Evolutionary conservation across 371 early-diverging fungal species (phyloP).

Genomic region (Apophysomyces ossiformis): DNA sequence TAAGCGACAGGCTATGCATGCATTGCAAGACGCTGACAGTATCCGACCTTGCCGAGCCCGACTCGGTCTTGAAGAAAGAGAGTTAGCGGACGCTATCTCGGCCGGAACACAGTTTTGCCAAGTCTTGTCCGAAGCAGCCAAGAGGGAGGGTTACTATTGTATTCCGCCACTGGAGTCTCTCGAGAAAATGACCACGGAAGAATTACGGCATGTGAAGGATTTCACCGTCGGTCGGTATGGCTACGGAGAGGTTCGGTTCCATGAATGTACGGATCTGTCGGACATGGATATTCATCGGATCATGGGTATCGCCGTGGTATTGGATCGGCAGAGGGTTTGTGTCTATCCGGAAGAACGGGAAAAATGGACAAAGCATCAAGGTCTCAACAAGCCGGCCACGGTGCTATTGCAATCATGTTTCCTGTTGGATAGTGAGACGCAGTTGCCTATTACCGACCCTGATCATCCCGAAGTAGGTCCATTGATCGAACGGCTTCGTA

Average conservation of each 20-base stretch:
- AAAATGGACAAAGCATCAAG: constrained; percentile 83
- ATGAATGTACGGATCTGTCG: constrained; percentile 82
- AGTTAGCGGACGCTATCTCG: neutral
- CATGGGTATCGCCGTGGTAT: constrained; percentile 78
- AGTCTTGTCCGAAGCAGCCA: constrained; percentile 3
- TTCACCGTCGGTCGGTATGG: constrained; percentile 77
- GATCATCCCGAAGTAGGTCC: constrained; percentile 70
- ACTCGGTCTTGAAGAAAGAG: neutral
- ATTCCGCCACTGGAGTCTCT: constrained; percentile 41
- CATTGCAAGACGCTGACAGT: too few relatives aligned
- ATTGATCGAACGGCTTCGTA: constrained; percentile 72
- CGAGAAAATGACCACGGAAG: constrained; percentile 61
- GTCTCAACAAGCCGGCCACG: constrained; percentile 88
- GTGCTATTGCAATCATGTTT: constrained; percentile 82
- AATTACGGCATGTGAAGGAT: constrained; percentile 71
- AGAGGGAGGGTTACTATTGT: constrained; percentile 36
- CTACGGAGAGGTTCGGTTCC: constrained; percentile 81
- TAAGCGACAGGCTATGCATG: too few relatives aligned
- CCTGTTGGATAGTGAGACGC: constrained; percentile 77
- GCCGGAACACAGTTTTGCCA: neutral
- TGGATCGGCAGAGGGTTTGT: constrained; percentile 69
- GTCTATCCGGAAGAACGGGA: constrained; percentile 82
- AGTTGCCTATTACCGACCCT: constrained; percentile 68
- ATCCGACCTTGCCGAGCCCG: too few relatives aligned
- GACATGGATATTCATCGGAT: constrained; percentile 70